phyloP scores from a whole-genome alignment of 73 alveolate species.

The Tetrahymena malaccensis region DNA sequence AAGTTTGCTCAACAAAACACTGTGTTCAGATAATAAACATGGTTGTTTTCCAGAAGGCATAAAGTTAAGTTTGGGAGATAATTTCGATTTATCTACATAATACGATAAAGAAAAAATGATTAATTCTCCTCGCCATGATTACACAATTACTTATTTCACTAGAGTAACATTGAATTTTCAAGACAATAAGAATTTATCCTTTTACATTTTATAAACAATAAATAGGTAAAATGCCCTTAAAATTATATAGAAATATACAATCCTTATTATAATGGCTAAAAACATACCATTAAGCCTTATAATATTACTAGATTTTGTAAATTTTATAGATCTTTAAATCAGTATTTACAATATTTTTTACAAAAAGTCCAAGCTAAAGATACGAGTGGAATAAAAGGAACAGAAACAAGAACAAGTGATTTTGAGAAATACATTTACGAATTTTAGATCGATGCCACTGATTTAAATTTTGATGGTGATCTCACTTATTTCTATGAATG shows the following conservation, averaged over 20 bases:
- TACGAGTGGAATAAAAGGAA: neutral
- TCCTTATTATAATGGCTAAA: neutral
- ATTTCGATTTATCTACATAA: neutral
- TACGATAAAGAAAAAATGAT: neutral
- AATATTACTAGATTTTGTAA: neutral
- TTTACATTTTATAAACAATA: neutral
- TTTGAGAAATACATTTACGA: neutral
- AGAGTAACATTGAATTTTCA: neutral
- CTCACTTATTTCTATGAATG: neutral
- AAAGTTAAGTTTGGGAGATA: neutral
- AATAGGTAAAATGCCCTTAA: neutral
- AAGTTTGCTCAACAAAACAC: neutral
- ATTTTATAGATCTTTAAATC: neutral
- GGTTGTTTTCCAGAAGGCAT: neutral
- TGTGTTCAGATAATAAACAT: neutral
- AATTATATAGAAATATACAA: neutral
- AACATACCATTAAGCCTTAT: neutral
- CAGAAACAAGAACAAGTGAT: neutral
- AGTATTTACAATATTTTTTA: neutral
- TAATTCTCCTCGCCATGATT: neutral
- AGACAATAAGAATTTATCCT: too few relatives aligned
- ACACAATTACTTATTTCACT: neutral
- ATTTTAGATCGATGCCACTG: neutral
- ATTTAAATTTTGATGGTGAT: neutral
- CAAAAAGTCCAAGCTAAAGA: neutral